phyloP scores from a whole-genome alignment of 345 rosid species.

The Alliaria petiolata region DNA sequence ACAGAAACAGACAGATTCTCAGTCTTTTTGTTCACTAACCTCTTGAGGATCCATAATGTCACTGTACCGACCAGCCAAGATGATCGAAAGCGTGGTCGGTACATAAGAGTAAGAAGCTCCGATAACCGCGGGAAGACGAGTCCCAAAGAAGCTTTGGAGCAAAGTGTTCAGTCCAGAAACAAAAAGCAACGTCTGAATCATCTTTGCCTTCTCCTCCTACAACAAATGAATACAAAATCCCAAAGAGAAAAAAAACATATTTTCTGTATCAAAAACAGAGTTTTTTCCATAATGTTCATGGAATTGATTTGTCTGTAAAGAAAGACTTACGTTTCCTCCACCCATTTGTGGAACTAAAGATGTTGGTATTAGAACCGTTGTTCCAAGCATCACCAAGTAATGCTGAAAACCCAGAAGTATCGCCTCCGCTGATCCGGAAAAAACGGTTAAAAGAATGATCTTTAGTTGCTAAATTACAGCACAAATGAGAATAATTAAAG shows the following conservation, averaged over 20 bases:
- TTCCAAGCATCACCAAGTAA: constrained; percentile 96
- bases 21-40: constrained; percentile 46
- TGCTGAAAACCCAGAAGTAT: constrained; percentile 92
- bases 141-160: constrained; percentile 72
- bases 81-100: constrained; percentile 79
- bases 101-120: constrained; percentile 82
- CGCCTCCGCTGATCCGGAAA: constrained; percentile 73
- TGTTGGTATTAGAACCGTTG: constrained; percentile 82
- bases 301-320: neutral
- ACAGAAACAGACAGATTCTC: neutral
- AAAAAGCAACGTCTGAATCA: constrained; percentile 87
- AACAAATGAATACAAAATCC: neutral
- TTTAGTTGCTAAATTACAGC: neutral
- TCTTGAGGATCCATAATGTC: constrained; percentile 77
- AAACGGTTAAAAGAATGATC: neutral
- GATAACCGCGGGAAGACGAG: constrained; percentile 89
- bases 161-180: constrained; percentile 89
- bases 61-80: constrained; percentile 80
- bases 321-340: constrained; percentile 74
- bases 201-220: constrained; percentile 91
- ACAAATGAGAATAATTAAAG: neutral
- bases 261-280: constrained; percentile 13
- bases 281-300: neutral
- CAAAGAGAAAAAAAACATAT: constrained; percentile 3
- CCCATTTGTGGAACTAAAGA: constrained; percentile 93